Conservation (phyloP, 495 filamentous ascomycete genomes). For the Hypoxylon rickii region DNA sequence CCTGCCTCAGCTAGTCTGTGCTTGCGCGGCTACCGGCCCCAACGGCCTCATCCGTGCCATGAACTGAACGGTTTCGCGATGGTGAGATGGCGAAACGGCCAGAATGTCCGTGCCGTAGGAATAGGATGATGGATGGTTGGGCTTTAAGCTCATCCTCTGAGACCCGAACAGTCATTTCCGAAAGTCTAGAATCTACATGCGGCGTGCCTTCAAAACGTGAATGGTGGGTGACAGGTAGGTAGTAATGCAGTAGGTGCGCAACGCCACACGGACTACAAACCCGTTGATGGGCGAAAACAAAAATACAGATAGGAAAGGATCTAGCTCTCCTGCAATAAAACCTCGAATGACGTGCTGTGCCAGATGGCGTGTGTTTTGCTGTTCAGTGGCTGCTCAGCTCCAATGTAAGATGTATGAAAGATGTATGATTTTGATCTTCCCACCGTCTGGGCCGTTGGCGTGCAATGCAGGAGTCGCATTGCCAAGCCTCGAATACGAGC, state of each 20-base stretch:
- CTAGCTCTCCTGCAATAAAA: background rate
- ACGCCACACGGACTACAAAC: background rate
- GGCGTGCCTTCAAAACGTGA: no score
- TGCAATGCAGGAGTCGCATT: constrained; percentile 24
- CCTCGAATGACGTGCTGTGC: constrained; percentile 28
- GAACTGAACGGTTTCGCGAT: background rate
- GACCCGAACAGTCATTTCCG: no score
- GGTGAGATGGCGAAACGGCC: constrained; percentile 12
- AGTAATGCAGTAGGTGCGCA: no score
- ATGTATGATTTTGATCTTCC: no score
- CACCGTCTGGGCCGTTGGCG: no score
- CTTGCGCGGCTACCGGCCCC: constrained; percentile 6
- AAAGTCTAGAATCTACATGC: no score
- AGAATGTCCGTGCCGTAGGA: constrained; percentile 1
- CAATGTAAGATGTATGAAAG: background rate
- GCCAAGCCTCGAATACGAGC: constrained; percentile 34
- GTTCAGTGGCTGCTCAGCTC: constrained; percentile 12
- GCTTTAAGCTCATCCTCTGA: constrained; percentile 1
- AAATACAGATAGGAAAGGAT: background rate
- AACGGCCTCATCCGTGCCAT: background rate
- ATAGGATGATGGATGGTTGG: background rate
- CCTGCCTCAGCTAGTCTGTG: background rate
- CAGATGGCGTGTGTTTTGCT: constrained; percentile 10
- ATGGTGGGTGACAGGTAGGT: no score
- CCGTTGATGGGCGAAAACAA: constrained; percentile 12